These are phyloP conservation scores for Xylaria hypoxylon DNA, from an alignment of 2,329 filamentous ascomycete species.

Conservation along the genomic window DNA sequence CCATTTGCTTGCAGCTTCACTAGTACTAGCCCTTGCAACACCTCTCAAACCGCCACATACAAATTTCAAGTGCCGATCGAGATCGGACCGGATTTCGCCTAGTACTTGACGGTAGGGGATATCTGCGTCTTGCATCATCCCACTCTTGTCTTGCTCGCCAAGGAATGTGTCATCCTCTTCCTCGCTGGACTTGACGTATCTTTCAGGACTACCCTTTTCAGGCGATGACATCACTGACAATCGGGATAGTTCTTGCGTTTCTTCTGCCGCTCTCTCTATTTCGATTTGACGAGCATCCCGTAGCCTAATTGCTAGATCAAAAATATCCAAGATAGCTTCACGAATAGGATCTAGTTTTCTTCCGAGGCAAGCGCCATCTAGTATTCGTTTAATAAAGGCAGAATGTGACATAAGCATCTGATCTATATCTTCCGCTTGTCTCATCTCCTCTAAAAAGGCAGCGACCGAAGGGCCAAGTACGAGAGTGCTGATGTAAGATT, in stretches of 20 bases:
- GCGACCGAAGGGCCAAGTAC: constrained; percentile 72
- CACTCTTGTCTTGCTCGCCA: constrained; percentile 47
- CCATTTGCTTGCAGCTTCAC: constrained; percentile 72
- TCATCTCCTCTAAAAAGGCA: constrained; percentile 68
- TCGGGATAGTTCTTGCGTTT: constrained; percentile 55
- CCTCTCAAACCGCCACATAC: constrained; percentile 78
- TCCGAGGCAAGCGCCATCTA: constrained; percentile 77
- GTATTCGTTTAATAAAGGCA: constrained; percentile 70
- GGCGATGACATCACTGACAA: constrained; percentile 54
- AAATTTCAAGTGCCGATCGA: constrained; percentile 75
- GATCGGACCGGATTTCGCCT: constrained; percentile 68
- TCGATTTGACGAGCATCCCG: constrained; percentile 66
- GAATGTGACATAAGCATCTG: constrained; percentile 80
- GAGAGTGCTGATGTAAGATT: constrained; percentile 80
- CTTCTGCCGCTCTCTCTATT: constrained; percentile 53
- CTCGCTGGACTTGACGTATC: constrained; percentile 47
- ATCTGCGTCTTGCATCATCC: constrained; percentile 50
- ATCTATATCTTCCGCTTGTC: constrained; percentile 77
- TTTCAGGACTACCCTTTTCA: constrained; percentile 42
- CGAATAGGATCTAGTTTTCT: constrained; percentile 76
- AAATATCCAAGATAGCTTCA: constrained; percentile 76
- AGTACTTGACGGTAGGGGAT: constrained; percentile 66
- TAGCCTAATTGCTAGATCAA: constrained; percentile 80
- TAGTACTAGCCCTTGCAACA: constrained; percentile 78
- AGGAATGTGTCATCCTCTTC: constrained; percentile 51